Conservation (phyloP, 805 yeast genomes). For the Starmerella stigmatis region DNA sequence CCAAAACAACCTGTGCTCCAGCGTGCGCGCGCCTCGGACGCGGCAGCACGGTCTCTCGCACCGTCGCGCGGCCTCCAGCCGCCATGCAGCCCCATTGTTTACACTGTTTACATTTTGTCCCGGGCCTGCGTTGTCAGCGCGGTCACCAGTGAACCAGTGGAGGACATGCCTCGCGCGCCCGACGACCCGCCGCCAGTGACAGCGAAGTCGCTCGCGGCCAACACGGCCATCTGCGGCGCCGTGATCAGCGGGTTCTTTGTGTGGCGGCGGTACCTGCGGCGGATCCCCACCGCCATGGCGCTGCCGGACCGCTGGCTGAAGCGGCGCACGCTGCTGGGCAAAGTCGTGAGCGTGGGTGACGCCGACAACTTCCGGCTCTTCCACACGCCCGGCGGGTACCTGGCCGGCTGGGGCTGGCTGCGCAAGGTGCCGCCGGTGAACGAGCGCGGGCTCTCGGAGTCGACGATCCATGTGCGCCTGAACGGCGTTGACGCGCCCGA, state of each 20-base stretch:
- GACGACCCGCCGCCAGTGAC: conserved; percentile 16
- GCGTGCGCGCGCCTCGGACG: no score
- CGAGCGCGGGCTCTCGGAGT: conserved; percentile 39
- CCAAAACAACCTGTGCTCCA: no score
- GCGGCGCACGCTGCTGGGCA: conserved; percentile 46
- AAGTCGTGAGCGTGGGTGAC: conserved; percentile 85
- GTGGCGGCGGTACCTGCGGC: conserved; percentile 39
- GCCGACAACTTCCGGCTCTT: conserved; percentile 89
- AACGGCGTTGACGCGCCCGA: conserved; percentile 98
- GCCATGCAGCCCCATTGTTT: neutral
- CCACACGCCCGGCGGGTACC: conserved; percentile 85
- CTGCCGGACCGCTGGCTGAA: conserved; percentile 43
- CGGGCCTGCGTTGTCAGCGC: conserved; percentile 8
- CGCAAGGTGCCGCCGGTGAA: conserved; percentile 52
- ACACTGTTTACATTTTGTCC: neutral
- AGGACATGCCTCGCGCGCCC: conserved; percentile 19
- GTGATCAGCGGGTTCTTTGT: conserved; percentile 37
- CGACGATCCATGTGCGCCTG: conserved; percentile 70
- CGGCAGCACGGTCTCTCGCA: no score
- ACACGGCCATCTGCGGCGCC: conserved; percentile 26
- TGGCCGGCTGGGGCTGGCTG: conserved; percentile 91
- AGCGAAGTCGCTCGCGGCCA: conserved; percentile 8
- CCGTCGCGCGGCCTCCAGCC: no score
- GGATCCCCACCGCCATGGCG: conserved; percentile 41
- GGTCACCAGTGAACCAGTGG: neutral